A percentile compares a stretch with the other conserved stretches of the same genome.
Evolutionary conservation across 192 early-diverging fungal genomes (phyloP).

Genomic region (Umbelopsis ramanniana): DNA sequence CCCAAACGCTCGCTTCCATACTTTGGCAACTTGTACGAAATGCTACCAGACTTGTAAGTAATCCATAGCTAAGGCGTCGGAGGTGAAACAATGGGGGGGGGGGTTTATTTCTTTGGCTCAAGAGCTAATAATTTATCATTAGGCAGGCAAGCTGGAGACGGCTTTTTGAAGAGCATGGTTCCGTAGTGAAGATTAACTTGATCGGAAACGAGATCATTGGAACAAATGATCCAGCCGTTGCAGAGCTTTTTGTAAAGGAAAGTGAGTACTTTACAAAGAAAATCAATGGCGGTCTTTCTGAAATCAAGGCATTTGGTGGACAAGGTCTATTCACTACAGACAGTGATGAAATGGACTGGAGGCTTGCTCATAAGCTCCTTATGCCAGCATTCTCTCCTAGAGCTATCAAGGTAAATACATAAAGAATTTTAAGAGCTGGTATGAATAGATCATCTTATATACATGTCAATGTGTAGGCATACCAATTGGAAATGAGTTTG

Average conservation of each 20-base stretch:
- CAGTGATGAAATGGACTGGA: conserved; percentile 56
- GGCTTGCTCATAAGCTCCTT: conserved; percentile 58
- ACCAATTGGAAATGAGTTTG: conserved; percentile 49
- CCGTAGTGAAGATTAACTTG: conserved; percentile 35
- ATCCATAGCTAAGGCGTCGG: too few species aligned
- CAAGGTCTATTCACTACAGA: conserved; percentile 56
- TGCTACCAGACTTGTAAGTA: conserved; percentile 39
- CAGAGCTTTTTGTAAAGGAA: conserved; percentile 47
- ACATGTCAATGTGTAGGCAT: conserved; percentile 11
- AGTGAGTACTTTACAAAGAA: conserved; percentile 54
- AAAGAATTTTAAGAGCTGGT: background rate
- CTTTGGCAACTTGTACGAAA: conserved; percentile 38
- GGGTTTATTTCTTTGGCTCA: too few species aligned
- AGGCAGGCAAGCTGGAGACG: conserved; percentile 19
- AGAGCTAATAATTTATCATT: background rate
- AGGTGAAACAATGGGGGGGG: too few species aligned
- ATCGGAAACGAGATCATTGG: conserved; percentile 8
- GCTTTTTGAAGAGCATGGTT: conserved; percentile 44
- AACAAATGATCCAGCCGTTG: conserved; percentile 50
- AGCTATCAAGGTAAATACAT: conserved; percentile 36
- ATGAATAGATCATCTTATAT: background rate
- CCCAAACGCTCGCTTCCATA: conserved; percentile 34
- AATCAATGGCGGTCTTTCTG: conserved; percentile 37
- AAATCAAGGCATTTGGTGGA: conserved; percentile 51
- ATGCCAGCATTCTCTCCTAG: conserved; percentile 61